A percentile compares a stretch with the other conserved stretches of the same genome.
Evolutionary conservation across 164 flowering plant species (phyloP).

Genomic region (Stephania japonica): DNA sequence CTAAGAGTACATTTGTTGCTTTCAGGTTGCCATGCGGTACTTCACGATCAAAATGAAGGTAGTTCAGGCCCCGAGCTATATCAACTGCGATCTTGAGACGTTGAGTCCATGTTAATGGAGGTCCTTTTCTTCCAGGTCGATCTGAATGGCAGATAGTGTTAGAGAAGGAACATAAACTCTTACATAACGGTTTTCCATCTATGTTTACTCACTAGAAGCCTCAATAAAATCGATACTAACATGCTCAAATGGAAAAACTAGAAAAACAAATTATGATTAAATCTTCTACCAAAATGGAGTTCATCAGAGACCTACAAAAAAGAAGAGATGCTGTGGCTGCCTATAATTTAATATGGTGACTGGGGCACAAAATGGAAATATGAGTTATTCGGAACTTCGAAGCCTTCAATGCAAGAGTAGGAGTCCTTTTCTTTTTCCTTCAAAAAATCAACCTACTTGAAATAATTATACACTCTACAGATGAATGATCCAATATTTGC

Average conservation of each 20-base stretch:
- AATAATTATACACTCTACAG: background rate
- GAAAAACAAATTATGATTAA: no score
- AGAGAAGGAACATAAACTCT: background rate
- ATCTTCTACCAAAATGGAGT: no score
- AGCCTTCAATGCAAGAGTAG: no score
- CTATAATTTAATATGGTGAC: no score
- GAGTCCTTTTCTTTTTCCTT: no score
- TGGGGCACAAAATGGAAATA: no score
- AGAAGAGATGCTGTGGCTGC: no score
- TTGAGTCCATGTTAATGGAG: slow-evolving; percentile 71
- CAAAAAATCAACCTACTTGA: no score
- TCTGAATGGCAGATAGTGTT: slow-evolving; percentile 34
- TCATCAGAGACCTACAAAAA: no score
- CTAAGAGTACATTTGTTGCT: slow-evolving; percentile 75
- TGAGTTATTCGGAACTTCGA: no score
- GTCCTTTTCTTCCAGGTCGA: slow-evolving; percentile 84
- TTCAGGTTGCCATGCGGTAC: slow-evolving; percentile 96
- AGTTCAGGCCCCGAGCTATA: slow-evolving; percentile 92
- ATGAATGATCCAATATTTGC: no score
- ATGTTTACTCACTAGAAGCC: background rate
- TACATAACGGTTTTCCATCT: background rate
- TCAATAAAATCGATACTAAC: background rate
- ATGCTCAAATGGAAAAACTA: background rate
- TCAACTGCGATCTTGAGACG: slow-evolving; percentile 93
- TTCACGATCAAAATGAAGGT: slow-evolving; percentile 96